These are phyloP conservation scores for Phaseolus lunatus DNA, from an alignment of 306 rosid species.

Conservation along the genomic window DNA sequence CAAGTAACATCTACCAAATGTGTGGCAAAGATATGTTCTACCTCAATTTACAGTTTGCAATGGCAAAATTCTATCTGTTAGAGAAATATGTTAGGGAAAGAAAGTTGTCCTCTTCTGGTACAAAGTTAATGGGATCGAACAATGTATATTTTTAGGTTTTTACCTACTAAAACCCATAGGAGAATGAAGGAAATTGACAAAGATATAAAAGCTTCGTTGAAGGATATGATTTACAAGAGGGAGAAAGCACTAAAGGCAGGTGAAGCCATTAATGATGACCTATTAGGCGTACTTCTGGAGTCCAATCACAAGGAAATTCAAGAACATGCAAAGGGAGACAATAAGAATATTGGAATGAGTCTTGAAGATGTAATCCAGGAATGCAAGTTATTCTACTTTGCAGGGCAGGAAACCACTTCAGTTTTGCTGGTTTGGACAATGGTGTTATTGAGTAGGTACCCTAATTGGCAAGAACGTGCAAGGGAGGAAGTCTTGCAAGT, in stretches of 20 bases:
- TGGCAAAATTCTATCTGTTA: neutral
- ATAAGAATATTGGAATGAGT: constrained; percentile 52
- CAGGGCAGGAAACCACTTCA: constrained; percentile 72
- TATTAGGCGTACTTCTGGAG: constrained; percentile 54
- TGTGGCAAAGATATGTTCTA: neutral
- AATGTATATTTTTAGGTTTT: constrained; percentile 49
- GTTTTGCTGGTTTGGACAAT: constrained; percentile 63
- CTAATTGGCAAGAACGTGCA: constrained; percentile 63
- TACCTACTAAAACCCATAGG: constrained; percentile 47
- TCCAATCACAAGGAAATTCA: constrained; percentile 57
- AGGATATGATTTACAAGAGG: constrained; percentile 51
- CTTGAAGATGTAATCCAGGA: constrained; percentile 57
- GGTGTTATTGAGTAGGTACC: constrained; percentile 53
- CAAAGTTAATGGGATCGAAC: neutral
- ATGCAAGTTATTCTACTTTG: constrained; percentile 64
- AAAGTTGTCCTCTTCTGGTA: neutral
- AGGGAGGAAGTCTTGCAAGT: constrained; percentile 58
- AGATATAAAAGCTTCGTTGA: constrained; percentile 43
- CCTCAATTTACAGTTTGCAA: neutral
- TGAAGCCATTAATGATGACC: constrained; percentile 44
- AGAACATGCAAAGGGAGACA: constrained; percentile 45
- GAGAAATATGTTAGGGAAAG: no score
- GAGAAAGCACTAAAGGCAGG: constrained; percentile 48
- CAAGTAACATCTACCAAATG: neutral
- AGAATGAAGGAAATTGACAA: constrained; percentile 50